These are phyloP conservation scores for Linum tenue DNA, from an alignment of 345 rosid species.

Conservation along the genomic window DNA sequence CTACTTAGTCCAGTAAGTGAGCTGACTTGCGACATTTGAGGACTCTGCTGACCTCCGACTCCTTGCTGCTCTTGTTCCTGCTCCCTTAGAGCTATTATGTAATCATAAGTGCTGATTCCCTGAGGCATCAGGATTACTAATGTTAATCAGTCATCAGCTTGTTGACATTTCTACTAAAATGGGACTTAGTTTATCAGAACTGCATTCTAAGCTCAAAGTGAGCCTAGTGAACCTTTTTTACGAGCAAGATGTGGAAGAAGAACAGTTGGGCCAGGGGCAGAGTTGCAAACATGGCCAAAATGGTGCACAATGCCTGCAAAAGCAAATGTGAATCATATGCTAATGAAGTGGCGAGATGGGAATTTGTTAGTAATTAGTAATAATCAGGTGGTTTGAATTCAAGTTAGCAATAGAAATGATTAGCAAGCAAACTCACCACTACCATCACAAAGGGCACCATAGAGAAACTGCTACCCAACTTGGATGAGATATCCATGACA, in stretches of 20 bases:
- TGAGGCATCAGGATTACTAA: slow-evolving; percentile 16
- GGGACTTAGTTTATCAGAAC: background rate
- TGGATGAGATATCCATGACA: slow-evolving; percentile 58
- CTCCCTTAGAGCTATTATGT: slow-evolving; percentile 91
- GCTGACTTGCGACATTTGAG: slow-evolving; percentile 93
- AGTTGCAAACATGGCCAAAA: slow-evolving; percentile 91
- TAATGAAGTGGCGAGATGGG: background rate
- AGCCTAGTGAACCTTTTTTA: slow-evolving; percentile 52
- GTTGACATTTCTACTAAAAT: background rate
- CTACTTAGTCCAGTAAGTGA: slow-evolving; percentile 94
- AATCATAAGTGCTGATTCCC: slow-evolving; percentile 99
- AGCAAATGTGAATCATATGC: background rate
- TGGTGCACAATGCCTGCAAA: slow-evolving; percentile 69
- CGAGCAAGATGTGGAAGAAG: slow-evolving; percentile 90
- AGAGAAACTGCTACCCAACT: slow-evolving; percentile 96
- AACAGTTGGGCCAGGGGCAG: slow-evolving; percentile 91
- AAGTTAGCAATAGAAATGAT: too few species aligned
- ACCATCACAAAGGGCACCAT: slow-evolving; percentile 77
- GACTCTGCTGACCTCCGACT: slow-evolving; percentile 80
- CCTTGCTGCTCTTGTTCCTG: slow-evolving; percentile 96
- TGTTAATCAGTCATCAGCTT: too few species aligned
- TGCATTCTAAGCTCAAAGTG: background rate
- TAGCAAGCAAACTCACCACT: slow-evolving; percentile 44
- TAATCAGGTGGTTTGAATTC: background rate
- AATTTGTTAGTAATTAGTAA: background rate